Evolutionary conservation across 148 eudicot species (phyloP).

Genomic region (Rhododendron ovatum): DNA sequence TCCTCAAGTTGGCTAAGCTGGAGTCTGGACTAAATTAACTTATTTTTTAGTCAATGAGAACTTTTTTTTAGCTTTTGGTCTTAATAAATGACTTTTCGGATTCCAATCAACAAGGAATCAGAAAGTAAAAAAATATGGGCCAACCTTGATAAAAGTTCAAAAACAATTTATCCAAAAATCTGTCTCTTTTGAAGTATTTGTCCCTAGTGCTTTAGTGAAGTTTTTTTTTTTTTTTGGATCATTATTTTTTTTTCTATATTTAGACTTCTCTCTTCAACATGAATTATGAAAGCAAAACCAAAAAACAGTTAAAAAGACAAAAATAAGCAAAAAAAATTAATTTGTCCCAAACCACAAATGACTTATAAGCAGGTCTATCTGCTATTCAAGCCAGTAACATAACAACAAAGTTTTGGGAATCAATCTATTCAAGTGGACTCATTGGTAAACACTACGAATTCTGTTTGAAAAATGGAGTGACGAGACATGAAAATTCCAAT

Average conservation of each 20-base stretch:
- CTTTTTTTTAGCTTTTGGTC: neutral
- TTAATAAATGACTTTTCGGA: neutral
- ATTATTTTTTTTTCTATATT: neutral
- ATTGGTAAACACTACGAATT: neutral
- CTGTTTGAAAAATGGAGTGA: neutral
- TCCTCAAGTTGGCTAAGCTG: neutral
- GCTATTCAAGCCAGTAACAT: neutral
- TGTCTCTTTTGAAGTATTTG: neutral
- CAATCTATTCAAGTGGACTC: neutral
- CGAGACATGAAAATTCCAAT: neutral
- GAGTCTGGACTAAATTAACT: neutral
- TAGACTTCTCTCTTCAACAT: neutral
- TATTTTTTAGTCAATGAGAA: neutral
- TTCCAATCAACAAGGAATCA: neutral
- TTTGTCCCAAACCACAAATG: neutral
- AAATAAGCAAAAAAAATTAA: neutral
- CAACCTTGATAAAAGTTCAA: neutral
- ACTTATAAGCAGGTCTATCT: neutral
- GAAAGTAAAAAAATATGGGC: neutral
- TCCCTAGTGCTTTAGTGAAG: neutral
- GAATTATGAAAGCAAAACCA: neutral
- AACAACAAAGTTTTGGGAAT: neutral
- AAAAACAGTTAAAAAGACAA: neutral
- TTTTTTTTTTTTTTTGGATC: neutral
- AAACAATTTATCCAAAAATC: neutral